Conservation (phyloP, 176 grass and related monocot genomes). For the Oryza meridionalis region DNA sequence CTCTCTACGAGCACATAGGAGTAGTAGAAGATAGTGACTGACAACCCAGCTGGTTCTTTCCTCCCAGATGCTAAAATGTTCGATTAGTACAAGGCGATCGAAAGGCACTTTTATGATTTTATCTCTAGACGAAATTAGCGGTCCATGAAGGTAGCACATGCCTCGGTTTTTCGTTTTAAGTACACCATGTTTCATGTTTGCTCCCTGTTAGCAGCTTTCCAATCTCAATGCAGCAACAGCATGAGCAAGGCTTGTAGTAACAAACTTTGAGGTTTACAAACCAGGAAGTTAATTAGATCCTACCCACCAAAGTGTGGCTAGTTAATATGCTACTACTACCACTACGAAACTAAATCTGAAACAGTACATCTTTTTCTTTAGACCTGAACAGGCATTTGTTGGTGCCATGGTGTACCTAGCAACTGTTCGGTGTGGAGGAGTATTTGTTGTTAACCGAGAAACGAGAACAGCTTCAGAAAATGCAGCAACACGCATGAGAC, state of each 20-base stretch:
- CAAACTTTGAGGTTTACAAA: conserved; percentile 37
- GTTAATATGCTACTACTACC: not conserved
- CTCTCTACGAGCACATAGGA: not conserved
- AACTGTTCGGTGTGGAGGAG: not conserved
- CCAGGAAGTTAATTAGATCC: not conserved
- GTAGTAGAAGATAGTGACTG: not conserved
- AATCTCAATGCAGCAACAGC: not conserved
- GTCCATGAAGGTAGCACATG: not conserved
- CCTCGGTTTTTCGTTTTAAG: not conserved
- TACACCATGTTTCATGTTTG: not conserved
- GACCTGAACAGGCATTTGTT: not conserved
- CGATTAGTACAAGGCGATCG: not conserved
- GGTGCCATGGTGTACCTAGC: not conserved
- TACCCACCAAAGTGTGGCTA: conserved; percentile 6
- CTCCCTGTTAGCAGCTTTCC: not conserved
- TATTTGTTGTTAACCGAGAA: not conserved
- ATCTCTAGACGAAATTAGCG: not conserved
- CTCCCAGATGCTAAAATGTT: not conserved
- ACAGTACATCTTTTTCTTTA: not conserved
- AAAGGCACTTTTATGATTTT: not conserved
- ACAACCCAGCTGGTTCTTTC: not conserved
- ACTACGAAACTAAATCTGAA: not conserved
- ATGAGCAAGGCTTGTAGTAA: not conserved
- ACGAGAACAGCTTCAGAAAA: not conserved
- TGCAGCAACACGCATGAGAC: not conserved